Evolutionary conservation across 441 rosid genomes (phyloP).

Genomic region (Populus hybrid): DNA sequence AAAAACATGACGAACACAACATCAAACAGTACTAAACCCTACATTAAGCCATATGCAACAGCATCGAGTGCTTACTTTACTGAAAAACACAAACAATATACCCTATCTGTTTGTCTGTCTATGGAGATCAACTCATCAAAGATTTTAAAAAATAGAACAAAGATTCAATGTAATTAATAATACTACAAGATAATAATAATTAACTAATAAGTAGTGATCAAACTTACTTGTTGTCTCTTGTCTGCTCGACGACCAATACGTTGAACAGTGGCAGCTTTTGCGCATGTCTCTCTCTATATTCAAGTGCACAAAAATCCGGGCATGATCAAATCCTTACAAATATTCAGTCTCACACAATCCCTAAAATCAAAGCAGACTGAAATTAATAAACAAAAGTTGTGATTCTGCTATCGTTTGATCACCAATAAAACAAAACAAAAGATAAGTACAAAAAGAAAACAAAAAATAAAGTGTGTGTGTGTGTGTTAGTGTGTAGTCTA

Average conservation of each 20-base stretch:
- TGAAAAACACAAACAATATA: slow-evolving; percentile 40
- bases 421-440: slow-evolving; percentile 28
- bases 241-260: slow-evolving; percentile 61
- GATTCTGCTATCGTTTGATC: slow-evolving; percentile 32
- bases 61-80: slow-evolving; percentile 34
- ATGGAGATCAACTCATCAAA: slow-evolving; percentile 9
- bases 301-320: slow-evolving; percentile 47
- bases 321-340: slow-evolving; percentile 37
- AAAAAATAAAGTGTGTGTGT: slow-evolving; percentile 3
- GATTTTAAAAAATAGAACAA: slow-evolving; percentile 4
- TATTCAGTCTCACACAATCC: slow-evolving; percentile 28
- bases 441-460: slow-evolving; percentile 13
- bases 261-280: slow-evolving; percentile 82
- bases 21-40: not conserved
- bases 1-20: not conserved
- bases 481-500: slow-evolving; percentile 1
- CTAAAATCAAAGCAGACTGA: slow-evolving; percentile 49
- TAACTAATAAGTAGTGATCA: slow-evolving; percentile 19
- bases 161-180: slow-evolving; percentile 12
- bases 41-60: not conserved
- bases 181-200: slow-evolving; percentile 16
- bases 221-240: slow-evolving; percentile 50
- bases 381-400: slow-evolving; percentile 22
- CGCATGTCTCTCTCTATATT: slow-evolving; percentile 32
- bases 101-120: slow-evolving; percentile 13